Percentiles rank a stretch among this genome's conserved stretches.
Evolutionary conservation across 164 flowering plant genomes (phyloP).

Genomic region (Taxillus chinensis): DNA sequence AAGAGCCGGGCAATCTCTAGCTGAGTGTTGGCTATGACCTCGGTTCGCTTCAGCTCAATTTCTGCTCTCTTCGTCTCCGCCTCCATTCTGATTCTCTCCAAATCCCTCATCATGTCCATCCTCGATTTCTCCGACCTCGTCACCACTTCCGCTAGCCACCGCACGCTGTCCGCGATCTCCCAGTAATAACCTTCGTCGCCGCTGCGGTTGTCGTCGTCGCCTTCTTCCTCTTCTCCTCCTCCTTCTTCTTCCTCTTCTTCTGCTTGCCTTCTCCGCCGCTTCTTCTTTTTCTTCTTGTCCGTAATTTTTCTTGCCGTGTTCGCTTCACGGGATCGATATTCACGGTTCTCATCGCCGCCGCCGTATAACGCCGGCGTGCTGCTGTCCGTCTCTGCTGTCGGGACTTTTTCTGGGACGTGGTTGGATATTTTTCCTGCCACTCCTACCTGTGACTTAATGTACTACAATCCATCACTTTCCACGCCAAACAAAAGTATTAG

Average conservation of each 20-base stretch:
- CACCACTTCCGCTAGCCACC: constrained; percentile 76
- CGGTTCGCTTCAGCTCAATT: constrained; percentile 74
- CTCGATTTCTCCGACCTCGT: constrained; percentile 60
- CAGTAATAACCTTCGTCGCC: constrained; percentile 6
- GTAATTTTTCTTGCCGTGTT: not conserved
- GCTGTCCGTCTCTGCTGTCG: constrained; percentile 33
- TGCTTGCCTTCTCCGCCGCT: constrained; percentile 9
- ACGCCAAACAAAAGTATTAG: no score
- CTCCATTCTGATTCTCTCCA: constrained; percentile 77
- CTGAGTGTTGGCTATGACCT: constrained; percentile 79
- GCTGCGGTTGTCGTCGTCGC: constrained; percentile 10
- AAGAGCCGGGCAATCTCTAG: constrained; percentile 76
- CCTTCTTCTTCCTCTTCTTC: constrained; percentile 10
- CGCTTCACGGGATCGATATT: not conserved
- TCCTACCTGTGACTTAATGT: constrained; percentile 2
- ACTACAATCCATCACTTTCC: no score
- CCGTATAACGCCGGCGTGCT: constrained; percentile 44
- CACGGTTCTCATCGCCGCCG: constrained; percentile 11
- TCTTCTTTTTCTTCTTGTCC: constrained; percentile 14
- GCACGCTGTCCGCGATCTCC: constrained; percentile 59
- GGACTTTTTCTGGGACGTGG: constrained; percentile 22
- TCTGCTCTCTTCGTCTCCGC: constrained; percentile 72
- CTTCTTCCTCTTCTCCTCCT: constrained; percentile 21
- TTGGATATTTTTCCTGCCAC: constrained; percentile 24
- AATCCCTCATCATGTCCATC: constrained; percentile 71